These are phyloP conservation scores for Torulaspora pretoriensis DNA, from an alignment of 1,139 yeast species.

Conservation along the genomic window DNA sequence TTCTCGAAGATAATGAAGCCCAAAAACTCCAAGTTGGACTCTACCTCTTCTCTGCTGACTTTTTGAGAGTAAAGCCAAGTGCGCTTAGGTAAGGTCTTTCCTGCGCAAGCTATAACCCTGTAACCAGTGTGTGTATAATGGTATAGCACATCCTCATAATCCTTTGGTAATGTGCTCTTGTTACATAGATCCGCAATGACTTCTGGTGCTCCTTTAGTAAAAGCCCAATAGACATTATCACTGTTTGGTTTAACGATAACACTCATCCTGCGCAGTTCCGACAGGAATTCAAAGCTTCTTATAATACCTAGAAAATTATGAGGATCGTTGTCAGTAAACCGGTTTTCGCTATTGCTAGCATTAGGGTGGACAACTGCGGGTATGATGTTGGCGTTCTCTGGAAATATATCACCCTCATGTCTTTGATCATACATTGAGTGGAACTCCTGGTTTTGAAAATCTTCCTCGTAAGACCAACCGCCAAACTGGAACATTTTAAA, in stretches of 20 bases:
- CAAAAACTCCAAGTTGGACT: conserved; percentile 60
- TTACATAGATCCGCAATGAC: conserved; percentile 78
- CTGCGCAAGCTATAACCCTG: conserved; percentile 93
- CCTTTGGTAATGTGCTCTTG: conserved; percentile 63
- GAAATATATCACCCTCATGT: conserved; percentile 38
- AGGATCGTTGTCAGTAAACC: conserved; percentile 36
- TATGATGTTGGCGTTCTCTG: conserved; percentile 42
- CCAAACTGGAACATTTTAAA: conserved; percentile 89
- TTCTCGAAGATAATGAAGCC: conserved; percentile 94
- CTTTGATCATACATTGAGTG: conserved; percentile 37
- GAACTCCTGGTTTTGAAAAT: conserved; percentile 41
- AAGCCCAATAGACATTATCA: conserved; percentile 44
- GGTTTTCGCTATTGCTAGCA: conserved; percentile 25
- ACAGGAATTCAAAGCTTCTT: conserved; percentile 78
- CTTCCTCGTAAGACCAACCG: conserved; percentile 69
- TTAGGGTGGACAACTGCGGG: conserved; percentile 50
- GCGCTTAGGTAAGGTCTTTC: conserved; percentile 47
- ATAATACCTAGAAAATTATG: conserved; percentile 50
- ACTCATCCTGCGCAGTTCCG: conserved; percentile 86
- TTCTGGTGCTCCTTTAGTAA: conserved; percentile 97
- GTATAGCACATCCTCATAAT: conserved; percentile 70
- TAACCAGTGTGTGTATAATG: conserved; percentile 89
- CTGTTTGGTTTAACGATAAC: conserved; percentile 54
- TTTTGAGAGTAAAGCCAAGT: conserved; percentile 43
- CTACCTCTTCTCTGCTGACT: conserved; percentile 60